Percentiles rank a stretch among this genome's conserved stretches.
Conservation (phyloP, 208 protist species). For the Porcisia deanei region DNA sequence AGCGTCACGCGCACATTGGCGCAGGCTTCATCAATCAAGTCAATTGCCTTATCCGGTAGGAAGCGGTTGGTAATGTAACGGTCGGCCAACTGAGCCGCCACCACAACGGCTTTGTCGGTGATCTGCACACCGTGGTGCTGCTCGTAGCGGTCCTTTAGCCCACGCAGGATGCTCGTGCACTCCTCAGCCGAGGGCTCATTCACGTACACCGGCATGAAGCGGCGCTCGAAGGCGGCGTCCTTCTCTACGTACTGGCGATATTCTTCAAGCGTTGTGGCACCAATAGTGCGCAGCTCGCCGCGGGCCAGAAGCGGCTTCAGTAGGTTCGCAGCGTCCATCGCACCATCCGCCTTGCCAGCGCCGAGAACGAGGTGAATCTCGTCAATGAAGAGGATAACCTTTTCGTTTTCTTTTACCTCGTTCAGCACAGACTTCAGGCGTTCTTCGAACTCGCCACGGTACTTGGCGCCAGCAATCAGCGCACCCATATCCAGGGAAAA, state of each 20-base stretch:
- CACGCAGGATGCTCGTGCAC: constrained; percentile 98
- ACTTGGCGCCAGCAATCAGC: constrained; percentile 99
- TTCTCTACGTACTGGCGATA: constrained; percentile 99
- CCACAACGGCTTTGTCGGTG: constrained; percentile 92
- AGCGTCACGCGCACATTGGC: constrained; percentile 92
- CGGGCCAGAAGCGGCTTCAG: constrained; percentile 98
- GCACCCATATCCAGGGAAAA: constrained; percentile 98
- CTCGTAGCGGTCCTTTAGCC: constrained; percentile 95
- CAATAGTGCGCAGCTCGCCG: constrained; percentile 97
- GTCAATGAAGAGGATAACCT: constrained; percentile 99
- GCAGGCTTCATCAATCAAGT: constrained; percentile 98
- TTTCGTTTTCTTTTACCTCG: constrained; percentile 96
- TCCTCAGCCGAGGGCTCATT: constrained; percentile 97
- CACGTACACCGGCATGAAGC: constrained; percentile 98
- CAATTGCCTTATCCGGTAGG: constrained; percentile 99
- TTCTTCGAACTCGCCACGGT: constrained; percentile 99
- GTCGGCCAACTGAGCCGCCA: constrained; percentile 89
- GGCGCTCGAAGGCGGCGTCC: constrained; percentile 97
- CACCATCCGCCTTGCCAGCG: constrained; percentile 93
- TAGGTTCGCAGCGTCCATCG: constrained; percentile 99
- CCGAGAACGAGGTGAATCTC: constrained; percentile 99
- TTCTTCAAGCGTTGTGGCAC: constrained; percentile 98
- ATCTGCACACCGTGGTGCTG: constrained; percentile 93
- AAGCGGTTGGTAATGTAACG: constrained; percentile 98
- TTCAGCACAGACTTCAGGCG: constrained; percentile 99